These are phyloP conservation scores for Silene latifolia DNA, from an alignment of 148 eudicot species.

Conservation along the genomic window DNA sequence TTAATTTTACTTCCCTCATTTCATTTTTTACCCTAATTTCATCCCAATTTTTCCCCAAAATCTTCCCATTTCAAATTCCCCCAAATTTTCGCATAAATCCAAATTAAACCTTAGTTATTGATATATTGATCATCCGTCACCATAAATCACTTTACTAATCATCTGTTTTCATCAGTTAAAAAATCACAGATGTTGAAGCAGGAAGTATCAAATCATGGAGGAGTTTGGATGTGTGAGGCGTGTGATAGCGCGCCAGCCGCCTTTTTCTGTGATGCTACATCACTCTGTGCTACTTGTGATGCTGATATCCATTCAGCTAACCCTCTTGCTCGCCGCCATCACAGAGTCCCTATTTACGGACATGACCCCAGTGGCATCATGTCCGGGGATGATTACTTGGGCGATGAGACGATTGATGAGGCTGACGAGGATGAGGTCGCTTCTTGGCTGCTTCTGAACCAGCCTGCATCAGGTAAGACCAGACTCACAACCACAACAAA, in stretches of 20 bases:
- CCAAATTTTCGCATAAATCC: too few relatives aligned
- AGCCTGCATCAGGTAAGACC: slow-evolving; percentile 31
- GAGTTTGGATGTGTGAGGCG: slow-evolving; percentile 67
- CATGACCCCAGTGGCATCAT: slow-evolving; percentile 13
- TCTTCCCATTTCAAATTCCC: too few relatives aligned
- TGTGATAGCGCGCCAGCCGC: slow-evolving; percentile 85
- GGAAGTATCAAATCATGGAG: slow-evolving; percentile 13
- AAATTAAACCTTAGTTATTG: too few relatives aligned
- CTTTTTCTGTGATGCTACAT: slow-evolving; percentile 83
- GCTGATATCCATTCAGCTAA: slow-evolving; percentile 90
- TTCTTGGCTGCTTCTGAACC: slow-evolving; percentile 70
- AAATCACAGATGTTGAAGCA: slow-evolving; percentile 49
- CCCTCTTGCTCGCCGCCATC: slow-evolving; percentile 79
- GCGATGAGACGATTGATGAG: slow-evolving; percentile 26
- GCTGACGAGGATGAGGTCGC: slow-evolving; percentile 81
- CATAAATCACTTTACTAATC: too few relatives aligned
- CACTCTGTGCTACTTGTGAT: slow-evolving; percentile 76
- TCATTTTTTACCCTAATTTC: too few relatives aligned
- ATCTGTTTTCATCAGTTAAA: neutral
- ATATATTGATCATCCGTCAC: too few relatives aligned
- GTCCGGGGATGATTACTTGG: slow-evolving; percentile 10
- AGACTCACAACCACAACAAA: slow-evolving; percentile 20
- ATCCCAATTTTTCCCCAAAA: too few relatives aligned
- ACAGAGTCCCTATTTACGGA: slow-evolving; percentile 66
- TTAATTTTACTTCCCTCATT: too few relatives aligned